phyloP scores from a whole-genome alignment of 768 basidiomycete genomes.

The Pleurotus cornucopiae region DNA sequence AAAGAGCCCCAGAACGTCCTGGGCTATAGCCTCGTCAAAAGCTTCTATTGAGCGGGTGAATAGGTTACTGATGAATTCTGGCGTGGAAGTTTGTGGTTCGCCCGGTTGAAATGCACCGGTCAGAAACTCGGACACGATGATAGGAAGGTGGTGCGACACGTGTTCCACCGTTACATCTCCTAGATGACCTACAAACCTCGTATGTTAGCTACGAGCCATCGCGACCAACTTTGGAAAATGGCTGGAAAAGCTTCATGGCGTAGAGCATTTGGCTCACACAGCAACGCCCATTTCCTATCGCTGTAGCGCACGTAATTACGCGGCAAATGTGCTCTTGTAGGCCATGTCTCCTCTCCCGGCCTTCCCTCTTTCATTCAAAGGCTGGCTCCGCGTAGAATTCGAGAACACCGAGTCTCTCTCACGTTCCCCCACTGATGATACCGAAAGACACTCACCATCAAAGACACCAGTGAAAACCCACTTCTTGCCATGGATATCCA shows the following conservation, averaged over 20 bases:
- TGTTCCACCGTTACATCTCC: slow-evolving; percentile 69
- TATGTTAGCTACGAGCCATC: neutral
- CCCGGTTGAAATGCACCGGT: slow-evolving; percentile 34
- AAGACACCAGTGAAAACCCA: slow-evolving; percentile 73
- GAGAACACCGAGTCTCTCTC: neutral
- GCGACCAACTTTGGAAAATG: neutral
- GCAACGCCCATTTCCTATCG: too few species aligned
- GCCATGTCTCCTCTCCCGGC: too few species aligned
- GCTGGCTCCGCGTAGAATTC: neutral
- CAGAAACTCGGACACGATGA: slow-evolving; percentile 59
- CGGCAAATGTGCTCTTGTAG: too few species aligned
- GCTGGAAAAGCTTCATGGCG: neutral
- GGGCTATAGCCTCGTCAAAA: slow-evolving; percentile 65
- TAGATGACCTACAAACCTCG: slow-evolving; percentile 46
- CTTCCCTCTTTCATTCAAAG: too few species aligned
- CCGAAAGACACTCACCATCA: slow-evolving; percentile 43
- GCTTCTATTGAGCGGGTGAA: slow-evolving; percentile 55
- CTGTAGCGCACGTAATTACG: too few species aligned
- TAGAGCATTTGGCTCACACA: too few species aligned
- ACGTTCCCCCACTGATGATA: neutral
- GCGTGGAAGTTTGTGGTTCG: slow-evolving; percentile 34
- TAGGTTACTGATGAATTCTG: slow-evolving; percentile 49
- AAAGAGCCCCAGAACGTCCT: slow-evolving; percentile 60
- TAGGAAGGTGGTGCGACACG: slow-evolving; percentile 63
- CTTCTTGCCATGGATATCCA: slow-evolving; percentile 48